Evolutionary conservation across 2,329 filamentous ascomycete species (phyloP).

Genomic region (Scedosporium boydii): DNA sequence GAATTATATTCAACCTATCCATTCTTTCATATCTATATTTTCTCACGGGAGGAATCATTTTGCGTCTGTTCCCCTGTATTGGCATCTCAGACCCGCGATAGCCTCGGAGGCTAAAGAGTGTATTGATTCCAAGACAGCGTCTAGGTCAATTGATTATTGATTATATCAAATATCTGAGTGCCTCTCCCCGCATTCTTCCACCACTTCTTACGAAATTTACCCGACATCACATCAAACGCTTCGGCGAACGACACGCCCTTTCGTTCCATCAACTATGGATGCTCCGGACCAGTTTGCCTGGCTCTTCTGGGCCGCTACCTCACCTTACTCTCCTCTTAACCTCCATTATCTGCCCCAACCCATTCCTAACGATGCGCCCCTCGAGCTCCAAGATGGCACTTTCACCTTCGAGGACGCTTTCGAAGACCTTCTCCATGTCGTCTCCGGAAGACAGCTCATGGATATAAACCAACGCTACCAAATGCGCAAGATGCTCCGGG

Average conservation of each 20-base stretch:
- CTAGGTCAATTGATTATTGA: neutral
- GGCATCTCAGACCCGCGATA: too few relatives aligned
- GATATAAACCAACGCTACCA: constrained; percentile 26
- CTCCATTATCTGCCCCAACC: constrained; percentile 38
- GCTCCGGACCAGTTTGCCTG: constrained; percentile 4
- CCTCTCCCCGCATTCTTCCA: neutral
- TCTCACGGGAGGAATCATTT: neutral
- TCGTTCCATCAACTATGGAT: neutral
- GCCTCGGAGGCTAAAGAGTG: too few relatives aligned
- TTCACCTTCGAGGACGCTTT: constrained; percentile 50
- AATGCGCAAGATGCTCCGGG: constrained; percentile 25
- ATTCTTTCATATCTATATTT: neutral
- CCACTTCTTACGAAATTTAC: neutral
- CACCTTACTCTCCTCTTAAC: constrained; percentile 33
- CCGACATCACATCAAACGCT: neutral
- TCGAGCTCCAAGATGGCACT: constrained; percentile 22
- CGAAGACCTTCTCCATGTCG: constrained; percentile 43
- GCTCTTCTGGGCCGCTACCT: constrained; percentile 12
- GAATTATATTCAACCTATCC: neutral
- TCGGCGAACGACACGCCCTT: neutral
- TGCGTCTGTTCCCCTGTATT: too few relatives aligned
- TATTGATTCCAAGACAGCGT: neutral
- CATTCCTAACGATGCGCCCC: constrained; percentile 31
- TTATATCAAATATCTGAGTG: neutral
- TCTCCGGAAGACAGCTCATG: constrained; percentile 30